These are phyloP conservation scores for Wickerhamiella spandovensis DNA, from an alignment of 805 yeast species.

Conservation along the genomic window DNA sequence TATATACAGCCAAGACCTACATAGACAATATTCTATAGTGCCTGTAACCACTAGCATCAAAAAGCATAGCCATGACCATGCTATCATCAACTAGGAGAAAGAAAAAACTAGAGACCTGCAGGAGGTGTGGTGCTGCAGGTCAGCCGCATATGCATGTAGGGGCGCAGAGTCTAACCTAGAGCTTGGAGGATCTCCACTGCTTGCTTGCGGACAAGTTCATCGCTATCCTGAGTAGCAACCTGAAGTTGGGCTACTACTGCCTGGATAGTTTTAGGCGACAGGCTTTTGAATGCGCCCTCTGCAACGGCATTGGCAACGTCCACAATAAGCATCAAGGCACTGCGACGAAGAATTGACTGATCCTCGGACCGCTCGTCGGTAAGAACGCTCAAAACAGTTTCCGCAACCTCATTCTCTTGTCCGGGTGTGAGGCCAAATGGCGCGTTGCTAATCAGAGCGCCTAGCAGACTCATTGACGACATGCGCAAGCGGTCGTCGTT, in stretches of 20 bases:
- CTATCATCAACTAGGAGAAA: no score
- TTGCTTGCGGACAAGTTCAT: conserved; percentile 23
- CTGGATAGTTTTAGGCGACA: conserved; percentile 4
- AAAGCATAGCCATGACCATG: no score
- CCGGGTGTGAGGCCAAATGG: conserved; percentile 36
- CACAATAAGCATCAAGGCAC: conserved; percentile 54
- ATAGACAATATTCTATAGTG: no score
- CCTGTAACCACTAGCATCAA: no score
- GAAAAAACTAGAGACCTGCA: no score
- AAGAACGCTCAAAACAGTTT: conserved; percentile 65
- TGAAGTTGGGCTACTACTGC: neutral
- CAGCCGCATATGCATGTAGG: neutral
- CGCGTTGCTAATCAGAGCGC: conserved; percentile 47
- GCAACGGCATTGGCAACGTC: conserved; percentile 20
- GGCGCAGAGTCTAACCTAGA: neutral
- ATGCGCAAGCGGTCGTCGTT: conserved; percentile 53
- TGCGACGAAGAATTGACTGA: conserved; percentile 44
- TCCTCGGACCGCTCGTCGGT: conserved; percentile 43
- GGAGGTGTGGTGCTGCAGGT: neutral
- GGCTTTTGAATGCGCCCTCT: conserved; percentile 15
- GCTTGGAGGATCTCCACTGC: conserved; percentile 9
- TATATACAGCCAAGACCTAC: no score
- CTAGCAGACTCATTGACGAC: conserved; percentile 82
- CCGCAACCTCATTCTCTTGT: conserved; percentile 45
- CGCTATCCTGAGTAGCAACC: conserved; percentile 16